These are phyloP conservation scores for Verticillium albo-atrum DNA, from an alignment of 2,329 filamentous ascomycete species.

Conservation along the genomic window DNA sequence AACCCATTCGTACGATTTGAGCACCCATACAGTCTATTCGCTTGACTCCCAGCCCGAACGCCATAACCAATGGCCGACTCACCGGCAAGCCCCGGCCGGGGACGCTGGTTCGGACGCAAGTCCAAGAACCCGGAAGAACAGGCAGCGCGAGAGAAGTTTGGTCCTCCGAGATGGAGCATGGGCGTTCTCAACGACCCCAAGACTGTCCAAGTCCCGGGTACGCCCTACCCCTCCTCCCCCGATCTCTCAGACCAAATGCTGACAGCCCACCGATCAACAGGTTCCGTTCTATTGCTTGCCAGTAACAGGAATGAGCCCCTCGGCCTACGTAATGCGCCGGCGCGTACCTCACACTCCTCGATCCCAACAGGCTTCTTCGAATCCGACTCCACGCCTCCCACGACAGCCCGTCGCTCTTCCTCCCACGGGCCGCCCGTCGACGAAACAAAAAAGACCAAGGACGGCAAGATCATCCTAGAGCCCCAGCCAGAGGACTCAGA, in stretches of 20 bases:
- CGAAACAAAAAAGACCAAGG: slow-evolving; percentile 69
- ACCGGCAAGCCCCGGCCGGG: slow-evolving; percentile 6
- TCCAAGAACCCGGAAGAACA: slow-evolving; percentile 2
- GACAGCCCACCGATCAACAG: slow-evolving; percentile 23
- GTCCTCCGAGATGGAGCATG: slow-evolving; percentile 51
- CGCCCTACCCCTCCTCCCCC: slow-evolving; percentile 15
- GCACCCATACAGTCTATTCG: too few species aligned
- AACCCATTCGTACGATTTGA: too few species aligned
- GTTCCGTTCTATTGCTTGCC: slow-evolving; percentile 54
- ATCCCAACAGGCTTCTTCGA: slow-evolving; percentile 39
- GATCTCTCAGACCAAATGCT: background rate
- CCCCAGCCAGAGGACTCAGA: slow-evolving; percentile 87
- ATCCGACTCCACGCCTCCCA: slow-evolving; percentile 9
- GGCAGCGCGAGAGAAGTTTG: slow-evolving; percentile 1
- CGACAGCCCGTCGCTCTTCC: slow-evolving; percentile 5
- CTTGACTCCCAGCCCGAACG: background rate
- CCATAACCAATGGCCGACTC: slow-evolving; percentile 6
- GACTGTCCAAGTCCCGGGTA: slow-evolving; percentile 86
- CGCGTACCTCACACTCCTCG: slow-evolving; percentile 54
- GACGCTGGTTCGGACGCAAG: slow-evolving; percentile 5
- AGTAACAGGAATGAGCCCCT: slow-evolving; percentile 53
- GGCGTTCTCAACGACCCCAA: slow-evolving; percentile 79
- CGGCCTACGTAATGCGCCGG: slow-evolving; percentile 52
- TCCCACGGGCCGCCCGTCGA: slow-evolving; percentile 13
- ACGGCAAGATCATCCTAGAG: slow-evolving; percentile 81